Conservation (phyloP, 1,284 basidiomycete species). For the Marasmius tenuissimus region DNA sequence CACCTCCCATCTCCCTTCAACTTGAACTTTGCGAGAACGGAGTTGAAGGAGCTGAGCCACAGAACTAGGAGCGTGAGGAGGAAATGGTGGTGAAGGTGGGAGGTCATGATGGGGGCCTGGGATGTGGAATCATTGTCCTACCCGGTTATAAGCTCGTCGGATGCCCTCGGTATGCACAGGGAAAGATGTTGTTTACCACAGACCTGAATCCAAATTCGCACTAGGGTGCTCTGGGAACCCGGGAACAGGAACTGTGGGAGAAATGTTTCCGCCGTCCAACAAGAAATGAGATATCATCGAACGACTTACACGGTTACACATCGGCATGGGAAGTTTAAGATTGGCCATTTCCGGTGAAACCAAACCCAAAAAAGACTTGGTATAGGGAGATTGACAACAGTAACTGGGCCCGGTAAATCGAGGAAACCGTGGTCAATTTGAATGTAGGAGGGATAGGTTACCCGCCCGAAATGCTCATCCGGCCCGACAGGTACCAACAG, state of each 20-base stretch:
- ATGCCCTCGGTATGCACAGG: not conserved
- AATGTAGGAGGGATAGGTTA: too few relatives aligned
- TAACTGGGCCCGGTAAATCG: too few relatives aligned
- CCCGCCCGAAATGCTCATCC: too few relatives aligned
- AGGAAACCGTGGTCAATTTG: too few relatives aligned
- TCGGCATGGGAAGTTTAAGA: not conserved
- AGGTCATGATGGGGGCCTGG: not conserved
- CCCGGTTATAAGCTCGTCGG: not conserved
- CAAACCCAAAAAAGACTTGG: not conserved
- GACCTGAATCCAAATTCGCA: not conserved
- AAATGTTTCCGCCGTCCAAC: not conserved
- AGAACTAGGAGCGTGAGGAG: not conserved
- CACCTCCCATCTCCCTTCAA: conserved; percentile 14
- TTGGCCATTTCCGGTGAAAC: not conserved
- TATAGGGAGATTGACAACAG: not conserved
- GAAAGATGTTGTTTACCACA: not conserved
- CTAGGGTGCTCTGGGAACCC: not conserved
- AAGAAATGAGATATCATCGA: not conserved
- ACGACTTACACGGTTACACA: not conserved
- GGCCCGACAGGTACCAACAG: too few relatives aligned
- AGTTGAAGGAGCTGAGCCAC: not conserved
- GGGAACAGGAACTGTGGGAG: not conserved
- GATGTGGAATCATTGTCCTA: not conserved
- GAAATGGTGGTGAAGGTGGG: not conserved
- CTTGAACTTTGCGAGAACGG: conserved; percentile 2